Conservation (phyloP, 257 asterid genomes). For the Rubia yunnanensis region DNA sequence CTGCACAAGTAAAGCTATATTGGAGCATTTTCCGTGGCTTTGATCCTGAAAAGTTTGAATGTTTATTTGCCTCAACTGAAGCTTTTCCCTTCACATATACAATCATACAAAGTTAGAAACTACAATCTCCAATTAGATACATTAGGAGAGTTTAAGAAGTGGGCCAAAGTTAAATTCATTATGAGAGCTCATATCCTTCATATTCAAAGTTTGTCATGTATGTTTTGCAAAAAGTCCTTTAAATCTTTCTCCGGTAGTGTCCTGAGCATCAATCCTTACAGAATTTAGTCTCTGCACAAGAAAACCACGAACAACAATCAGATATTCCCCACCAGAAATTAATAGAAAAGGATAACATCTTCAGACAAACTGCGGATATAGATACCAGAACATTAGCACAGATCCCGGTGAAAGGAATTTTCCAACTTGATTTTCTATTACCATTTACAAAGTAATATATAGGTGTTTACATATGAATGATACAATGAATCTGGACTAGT, state of each 20-base stretch:
- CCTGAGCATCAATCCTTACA: conserved; percentile 70
- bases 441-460: too few species aligned
- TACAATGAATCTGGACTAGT: too few species aligned
- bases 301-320: not conserved
- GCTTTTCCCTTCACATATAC: not conserved
- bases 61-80: not conserved
- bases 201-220: not conserved
- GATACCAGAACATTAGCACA: conserved; percentile 66
- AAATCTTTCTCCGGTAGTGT: conserved; percentile 52
- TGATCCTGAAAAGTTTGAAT: not conserved
- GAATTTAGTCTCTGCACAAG: conserved; percentile 79
- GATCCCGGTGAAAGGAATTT: too few species aligned
- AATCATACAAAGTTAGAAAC: not conserved
- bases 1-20: conserved; percentile 37
- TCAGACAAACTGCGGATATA: not conserved
- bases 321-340: not conserved
- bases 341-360: not conserved
- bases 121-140: not conserved
- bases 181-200: not conserved
- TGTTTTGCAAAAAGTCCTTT: not conserved
- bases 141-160: not conserved
- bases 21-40: not conserved
- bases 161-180: not conserved
- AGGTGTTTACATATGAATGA: too few species aligned
- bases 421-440: too few species aligned